These are phyloP conservation scores for peach (Prunus persica) DNA, from an alignment of 306 rosid species.

Conservation along the genomic window Prunus_persica_NCBIv2 NC_034013.1:15226001-15226500, in stretches of 20 bases:
- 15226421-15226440: too few species aligned
- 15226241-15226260: background rate
- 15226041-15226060: conserved; percentile 20
- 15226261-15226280: background rate
- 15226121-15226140: conserved; percentile 35
- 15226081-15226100: conserved; percentile 20
- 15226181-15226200: conserved; percentile 27
- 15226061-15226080: background rate
- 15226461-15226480: too few species aligned
- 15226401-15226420: background rate
- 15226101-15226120: conserved; percentile 87
- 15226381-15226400: background rate
- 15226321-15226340: conserved; percentile 29
- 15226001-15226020: conserved; percentile 27
- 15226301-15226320: background rate
- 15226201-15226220: conserved; percentile 21
- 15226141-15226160: conserved; percentile 10
- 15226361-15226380: background rate
- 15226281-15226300: conserved; percentile 38
- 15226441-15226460: too few species aligned
- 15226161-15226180: conserved; percentile 31
- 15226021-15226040: conserved; percentile 17
- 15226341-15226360: conserved; percentile 9
- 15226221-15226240: background rate
- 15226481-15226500: too few species aligned